Base-by-base conservation (phyloP, 2,329 filamentous ascomycete species). In the Epichloe elymi region DNA sequence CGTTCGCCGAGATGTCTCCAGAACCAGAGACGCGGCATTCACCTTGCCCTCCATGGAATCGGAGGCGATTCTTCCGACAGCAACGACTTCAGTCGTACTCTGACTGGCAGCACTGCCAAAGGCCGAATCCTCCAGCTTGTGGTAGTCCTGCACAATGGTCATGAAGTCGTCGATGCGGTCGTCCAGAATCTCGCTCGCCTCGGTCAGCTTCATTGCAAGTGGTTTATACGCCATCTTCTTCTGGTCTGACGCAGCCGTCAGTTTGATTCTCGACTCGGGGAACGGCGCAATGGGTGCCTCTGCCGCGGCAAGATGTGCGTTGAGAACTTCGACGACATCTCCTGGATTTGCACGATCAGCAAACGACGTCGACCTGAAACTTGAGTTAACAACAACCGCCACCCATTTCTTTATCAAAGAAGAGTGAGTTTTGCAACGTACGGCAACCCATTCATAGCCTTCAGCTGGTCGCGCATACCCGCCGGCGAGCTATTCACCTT, bases 131-230 rank as follows among this genome's bases (percentile, higher is more conserved):
- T 93, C 86, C 5, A 95, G 72, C 14, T 78, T 73, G 66, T 95
- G 80, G 57, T 89, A 74, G 51, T 84, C 79, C 67, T 87, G 82
- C 5, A 95, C 74, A 2, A 89, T 67, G n/a, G 73, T 70, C 53
- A 81, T 76, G 61, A 96, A 95, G 55, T 90, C 88, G 60, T 97
- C 89, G 70, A 98, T 96, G 59, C 89, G 79, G 67, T 97, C 91
- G 67, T 98, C 93, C 7, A 97, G 76, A 43, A 95, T 87, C 65
- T 95, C 90, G 4, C 91, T 95, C 0, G 88, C 83, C 64, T 96
- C 90, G 5, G 88, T 90, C 6, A 93, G 75, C 62, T 95, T 95
- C 89, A 97, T 95, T 2, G 88, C 85, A 74, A 97, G 83, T 2
- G 89, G 87, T 63, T 90, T 93, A 69, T 97, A 98, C 1, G 75